These are phyloP conservation scores for Ogataea minuta DNA, from an alignment of 805 yeast genomes.

Conservation along the genomic window DNA sequence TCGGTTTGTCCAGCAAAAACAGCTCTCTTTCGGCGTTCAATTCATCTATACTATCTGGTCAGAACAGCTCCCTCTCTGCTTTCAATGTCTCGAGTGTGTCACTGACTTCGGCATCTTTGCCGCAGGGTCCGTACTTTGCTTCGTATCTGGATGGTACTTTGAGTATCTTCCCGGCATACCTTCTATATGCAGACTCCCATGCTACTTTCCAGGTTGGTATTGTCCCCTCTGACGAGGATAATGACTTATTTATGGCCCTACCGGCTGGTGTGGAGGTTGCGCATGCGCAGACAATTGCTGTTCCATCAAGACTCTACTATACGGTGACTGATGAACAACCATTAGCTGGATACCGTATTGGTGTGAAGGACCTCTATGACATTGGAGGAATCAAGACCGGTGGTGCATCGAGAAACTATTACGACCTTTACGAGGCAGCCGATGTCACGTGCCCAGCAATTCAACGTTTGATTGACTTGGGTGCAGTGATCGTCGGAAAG, in stretches of 20 bases:
- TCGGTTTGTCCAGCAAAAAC: neutral
- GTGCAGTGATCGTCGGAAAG: slow-evolving; percentile 15
- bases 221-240: slow-evolving; percentile 11
- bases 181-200: slow-evolving; percentile 11
- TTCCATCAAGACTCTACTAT: slow-evolving; percentile 13
- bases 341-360: slow-evolving; percentile 13
- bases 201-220: slow-evolving; percentile 13
- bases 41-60: neutral
- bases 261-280: slow-evolving; percentile 17
- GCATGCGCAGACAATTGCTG: slow-evolving; percentile 15
- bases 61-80: slow-evolving; percentile 1
- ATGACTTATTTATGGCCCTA: slow-evolving; percentile 7
- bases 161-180: slow-evolving; percentile 11
- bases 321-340: slow-evolving; percentile 12
- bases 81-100: slow-evolving; percentile 6
- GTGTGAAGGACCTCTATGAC: slow-evolving; percentile 13
- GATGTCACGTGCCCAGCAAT: slow-evolving; percentile 12
- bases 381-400: slow-evolving; percentile 13
- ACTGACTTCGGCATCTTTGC: slow-evolving; percentile 1
- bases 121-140: slow-evolving; percentile 13
- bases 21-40: neutral
- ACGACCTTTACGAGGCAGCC: slow-evolving; percentile 10
- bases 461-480: slow-evolving; percentile 14
- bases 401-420: slow-evolving; percentile 14
- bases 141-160: slow-evolving; percentile 11